Evolutionary conservation across 352 stramenopile genomes (phyloP), one percentile per base, ranked within the genome.

Genomic region (Globisporangium camurandrum): DNA sequence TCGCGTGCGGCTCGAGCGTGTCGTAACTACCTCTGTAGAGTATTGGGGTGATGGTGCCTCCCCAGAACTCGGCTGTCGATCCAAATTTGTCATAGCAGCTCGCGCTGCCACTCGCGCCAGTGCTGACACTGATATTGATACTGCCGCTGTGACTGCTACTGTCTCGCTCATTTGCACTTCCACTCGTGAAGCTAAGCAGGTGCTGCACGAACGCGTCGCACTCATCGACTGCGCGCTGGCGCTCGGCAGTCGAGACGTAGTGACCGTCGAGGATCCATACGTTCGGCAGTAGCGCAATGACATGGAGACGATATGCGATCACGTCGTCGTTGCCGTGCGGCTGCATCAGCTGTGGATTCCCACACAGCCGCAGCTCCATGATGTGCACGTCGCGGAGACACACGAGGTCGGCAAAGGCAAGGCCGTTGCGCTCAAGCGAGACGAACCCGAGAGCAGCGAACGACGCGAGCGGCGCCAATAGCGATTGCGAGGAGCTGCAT

Each of bases 221-320:
- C 17, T 64, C 44, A 3, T 84, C 69, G 1, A 75, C 49, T 4
- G 74, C 63, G 28, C 63, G 36, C 16, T 62, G 46, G 11, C 77
- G 69, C 39, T 86, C 74, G 20, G 20, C 7, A 11, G 59, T 54
- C 10, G 69, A 59, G 39, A 88, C 57, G 56, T 67, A 88, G 37
- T 86, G 74, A 8, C 71, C 64, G 43, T 86, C 72, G 2, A 88
- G 45, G 4, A 70, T 64, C 77, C 74, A 86, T 3, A 67, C 55
- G 42, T 80, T 83, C 24, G 74, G 68, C 33, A 88, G 53, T 8
- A 86, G 20, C 1, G 77, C 74, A 3, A 67, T 59, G 9, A 71
- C 42, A 42, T 75, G 75, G 48, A 67, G 73, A 0, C 67, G 64
- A 45, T 78, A 80, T 43, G 65, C 51, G 3, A 56, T 26, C 1